Percentiles rank a stretch among this genome's conserved stretches.
Conservation (phyloP, 805 yeast species). For the Schwanniomyces sp. region DNA sequence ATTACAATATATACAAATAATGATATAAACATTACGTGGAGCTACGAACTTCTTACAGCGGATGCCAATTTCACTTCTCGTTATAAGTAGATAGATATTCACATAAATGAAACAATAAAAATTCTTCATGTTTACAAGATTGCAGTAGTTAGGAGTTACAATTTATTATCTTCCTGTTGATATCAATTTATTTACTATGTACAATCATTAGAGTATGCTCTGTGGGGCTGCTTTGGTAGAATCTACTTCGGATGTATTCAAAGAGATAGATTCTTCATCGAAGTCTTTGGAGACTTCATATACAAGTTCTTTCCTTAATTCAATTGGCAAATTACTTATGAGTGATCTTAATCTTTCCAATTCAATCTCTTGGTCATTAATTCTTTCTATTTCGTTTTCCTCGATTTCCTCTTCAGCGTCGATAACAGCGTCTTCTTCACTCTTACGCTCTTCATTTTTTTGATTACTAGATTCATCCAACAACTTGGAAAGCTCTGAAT, state of each 20-base stretch:
- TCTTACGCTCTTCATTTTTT: conserved; percentile 11
- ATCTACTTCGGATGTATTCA: not conserved
- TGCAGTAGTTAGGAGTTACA: not conserved
- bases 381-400: conserved; percentile 11
- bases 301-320: conserved; percentile 27
- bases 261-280: conserved; percentile 1
- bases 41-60: not conserved
- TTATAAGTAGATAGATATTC: not conserved
- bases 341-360: conserved; percentile 26
- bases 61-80: not conserved
- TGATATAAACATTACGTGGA: conserved; percentile 1
- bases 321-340: conserved; percentile 38
- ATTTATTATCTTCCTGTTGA: not conserved
- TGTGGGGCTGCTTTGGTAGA: not conserved
- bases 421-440: conserved; percentile 24
- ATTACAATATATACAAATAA: not conserved
- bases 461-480: conserved; percentile 34
- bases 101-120: not conserved
- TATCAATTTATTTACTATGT: not conserved
- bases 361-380: conserved; percentile 13
- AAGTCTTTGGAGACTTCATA: conserved; percentile 18
- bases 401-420: conserved; percentile 25
- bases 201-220: not conserved
- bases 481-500: conserved; percentile 41
- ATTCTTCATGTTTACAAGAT: not conserved